A percentile compares a stretch with the other conserved stretches of the same genome.
Conservation (phyloP, 75 land plant species). For the Azolla pinnata region DNA sequence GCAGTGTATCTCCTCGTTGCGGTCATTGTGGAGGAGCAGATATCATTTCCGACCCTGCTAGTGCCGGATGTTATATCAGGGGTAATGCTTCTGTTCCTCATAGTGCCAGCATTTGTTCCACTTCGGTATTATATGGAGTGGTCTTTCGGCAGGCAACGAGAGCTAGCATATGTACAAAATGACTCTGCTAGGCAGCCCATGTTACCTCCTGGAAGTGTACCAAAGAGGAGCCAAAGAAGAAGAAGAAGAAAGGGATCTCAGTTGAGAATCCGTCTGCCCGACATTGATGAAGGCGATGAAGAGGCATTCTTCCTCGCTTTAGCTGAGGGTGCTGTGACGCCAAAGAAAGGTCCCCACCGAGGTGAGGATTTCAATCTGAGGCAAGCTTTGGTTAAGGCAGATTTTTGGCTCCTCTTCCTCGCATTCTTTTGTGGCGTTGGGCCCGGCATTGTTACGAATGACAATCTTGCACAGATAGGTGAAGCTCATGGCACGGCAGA, state of each 20-base stretch:
- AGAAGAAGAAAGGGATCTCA: neutral
- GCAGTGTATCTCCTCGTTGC: constrained; percentile 59
- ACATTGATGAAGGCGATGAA: constrained; percentile 21
- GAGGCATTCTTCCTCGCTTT: constrained; percentile 26
- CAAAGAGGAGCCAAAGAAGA: constrained; percentile 1
- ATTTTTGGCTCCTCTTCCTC: constrained; percentile 83
- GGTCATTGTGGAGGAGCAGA: neutral
- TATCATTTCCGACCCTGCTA: neutral
- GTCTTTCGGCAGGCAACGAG: neutral
- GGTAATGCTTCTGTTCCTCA: neutral
- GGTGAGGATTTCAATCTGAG: constrained; percentile 75
- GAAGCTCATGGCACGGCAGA: constrained; percentile 53
- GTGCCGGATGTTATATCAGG: constrained; percentile 5
- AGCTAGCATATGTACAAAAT: neutral
- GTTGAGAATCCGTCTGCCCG: neutral
- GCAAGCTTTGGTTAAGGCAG: constrained; percentile 65
- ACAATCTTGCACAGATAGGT: constrained; percentile 88
- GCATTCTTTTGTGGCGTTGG: constrained; percentile 69
- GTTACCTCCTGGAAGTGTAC: too few relatives aligned
- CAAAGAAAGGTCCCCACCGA: constrained; percentile 47
- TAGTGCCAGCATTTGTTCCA: neutral
- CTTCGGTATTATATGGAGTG: neutral
- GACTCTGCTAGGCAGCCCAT: neutral
- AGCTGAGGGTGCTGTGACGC: constrained; percentile 57
- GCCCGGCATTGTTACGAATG: constrained; percentile 61